Evolutionary conservation across 306 rosid species (phyloP), one percentile per base, ranked within the genome.

Genomic region (Cicer yamashitae): DNA sequence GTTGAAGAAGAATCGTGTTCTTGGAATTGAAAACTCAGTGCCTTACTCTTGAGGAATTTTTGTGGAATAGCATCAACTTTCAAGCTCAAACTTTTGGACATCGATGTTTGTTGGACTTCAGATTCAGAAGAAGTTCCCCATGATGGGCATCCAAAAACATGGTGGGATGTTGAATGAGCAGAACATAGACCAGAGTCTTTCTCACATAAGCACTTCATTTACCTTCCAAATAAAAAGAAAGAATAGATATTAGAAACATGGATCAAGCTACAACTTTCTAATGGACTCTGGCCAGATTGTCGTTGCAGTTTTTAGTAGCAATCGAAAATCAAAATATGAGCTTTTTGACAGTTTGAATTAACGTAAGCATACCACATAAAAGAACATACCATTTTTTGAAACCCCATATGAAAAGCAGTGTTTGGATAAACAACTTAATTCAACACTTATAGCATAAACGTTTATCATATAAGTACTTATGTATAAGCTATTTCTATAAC

Each of bases 1-100:
- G 89, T 74, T 57, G 94, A 84, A 71, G 92, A 79, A 13, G 88
- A 87, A 75, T 89, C 89, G 63, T 77, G 90, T 20, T 89, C 90
- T 34, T 75, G 94, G 74, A 86, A 67, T 43, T 81, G 88, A 57
- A 87, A 75, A 73, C 74, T 82, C 71, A 84, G 63, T 46, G 76
- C 78, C 87, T 82, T 87, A 54, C 81, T 84, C 70, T 79, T 87
- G 50, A 77, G 88, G 61, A 47, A 50, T 74, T 84, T 73, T 65
- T 82, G 87, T 30, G 86, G 89, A 15, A 74, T 64, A 79, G 68
- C 69, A 34, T 86, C 91, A 89, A 85, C 84, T 39, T 81, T 77
- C 50, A 84, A 79, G 80, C 79, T 73, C 70, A 87, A 79, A 58
- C 80, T 78, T 41, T 78, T 67, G 39, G 91, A 70, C 44, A 46